A percentile compares a stretch with the other conserved stretches of the same genome.
Conservation (phyloP, 2,329 filamentous ascomycete genomes). For the Exophiala lecanii-corni region DNA sequence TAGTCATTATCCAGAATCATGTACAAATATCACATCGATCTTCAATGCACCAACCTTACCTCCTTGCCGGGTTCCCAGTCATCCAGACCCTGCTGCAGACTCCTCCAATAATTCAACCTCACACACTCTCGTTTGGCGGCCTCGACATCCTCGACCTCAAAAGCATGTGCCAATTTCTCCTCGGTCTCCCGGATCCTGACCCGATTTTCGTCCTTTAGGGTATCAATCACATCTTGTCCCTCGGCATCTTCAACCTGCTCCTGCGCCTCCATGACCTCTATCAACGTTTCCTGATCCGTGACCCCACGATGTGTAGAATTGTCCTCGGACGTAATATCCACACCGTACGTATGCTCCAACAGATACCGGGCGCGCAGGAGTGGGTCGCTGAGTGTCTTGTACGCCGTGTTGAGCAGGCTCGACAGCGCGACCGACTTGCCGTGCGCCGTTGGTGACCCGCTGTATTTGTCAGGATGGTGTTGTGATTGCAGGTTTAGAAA, state of each 20-base stretch:
- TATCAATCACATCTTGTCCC: slow-evolving; percentile 57
- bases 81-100: slow-evolving; percentile 72
- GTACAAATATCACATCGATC: too few species aligned
- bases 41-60: slow-evolving; percentile 54
- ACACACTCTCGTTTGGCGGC: slow-evolving; percentile 68
- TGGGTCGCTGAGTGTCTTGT: slow-evolving; percentile 75
- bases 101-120: slow-evolving; percentile 82
- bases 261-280: slow-evolving; percentile 80
- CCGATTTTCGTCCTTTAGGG: slow-evolving; percentile 64
- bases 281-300: slow-evolving; percentile 66
- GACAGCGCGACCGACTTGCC: slow-evolving; percentile 70
- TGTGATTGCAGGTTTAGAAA: slow-evolving; percentile 74
- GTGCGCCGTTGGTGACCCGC: slow-evolving; percentile 40
- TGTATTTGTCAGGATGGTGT: slow-evolving; percentile 48
- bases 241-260: slow-evolving; percentile 63
- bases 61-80: slow-evolving; percentile 77
- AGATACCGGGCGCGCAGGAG: slow-evolving; percentile 85
- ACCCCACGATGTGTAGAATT: slow-evolving; percentile 60
- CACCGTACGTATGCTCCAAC: slow-evolving; percentile 59
- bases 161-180: slow-evolving; percentile 57
- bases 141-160: slow-evolving; percentile 62
- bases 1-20: too few species aligned
- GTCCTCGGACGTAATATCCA: slow-evolving; percentile 71
- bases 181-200: slow-evolving; percentile 62
- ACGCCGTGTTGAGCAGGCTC: slow-evolving; percentile 83